A percentile compares a stretch with the other conserved stretches of the same genome.
phyloP scores from a whole-genome alignment of 345 rosid species.

The Balakata baccata region DNA sequence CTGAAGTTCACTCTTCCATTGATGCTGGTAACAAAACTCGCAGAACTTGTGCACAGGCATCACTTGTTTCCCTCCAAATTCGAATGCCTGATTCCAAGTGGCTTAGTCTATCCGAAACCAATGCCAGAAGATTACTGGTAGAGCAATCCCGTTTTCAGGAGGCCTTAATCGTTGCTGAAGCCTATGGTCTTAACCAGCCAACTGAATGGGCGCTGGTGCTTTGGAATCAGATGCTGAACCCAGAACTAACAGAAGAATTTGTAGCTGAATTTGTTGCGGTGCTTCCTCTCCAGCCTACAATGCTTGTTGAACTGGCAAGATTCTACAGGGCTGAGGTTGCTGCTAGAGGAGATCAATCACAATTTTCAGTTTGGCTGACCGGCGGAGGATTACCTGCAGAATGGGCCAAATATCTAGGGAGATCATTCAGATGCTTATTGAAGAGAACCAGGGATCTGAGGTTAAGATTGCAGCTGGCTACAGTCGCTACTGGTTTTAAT shows the following conservation, averaged over 20 bases:
- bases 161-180: slow-evolving; percentile 95
- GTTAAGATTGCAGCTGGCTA: slow-evolving; percentile 73
- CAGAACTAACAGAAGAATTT: slow-evolving; percentile 81
- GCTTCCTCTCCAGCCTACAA: slow-evolving; percentile 83
- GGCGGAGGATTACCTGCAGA: slow-evolving; percentile 93
- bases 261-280: slow-evolving; percentile 93
- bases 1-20: slow-evolving; percentile 83
- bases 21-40: slow-evolving; percentile 96
- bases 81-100: slow-evolving; percentile 93
- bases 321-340: slow-evolving; percentile 86
- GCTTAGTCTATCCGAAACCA: slow-evolving; percentile 81
- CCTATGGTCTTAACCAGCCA: slow-evolving; percentile 90
- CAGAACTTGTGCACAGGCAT: slow-evolving; percentile 82
- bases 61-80: slow-evolving; percentile 93
- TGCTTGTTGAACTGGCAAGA: slow-evolving; percentile 79
- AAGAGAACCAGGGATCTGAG: slow-evolving; percentile 80
- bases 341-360: slow-evolving; percentile 93
- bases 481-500: slow-evolving; percentile 68
- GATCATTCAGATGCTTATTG: slow-evolving; percentile 87
- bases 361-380: slow-evolving; percentile 90
- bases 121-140: slow-evolving; percentile 79
- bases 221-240: slow-evolving; percentile 94
- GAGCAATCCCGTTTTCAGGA: slow-evolving; percentile 93
- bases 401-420: slow-evolving; percentile 85
- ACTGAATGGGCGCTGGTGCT: slow-evolving; percentile 92